Evolutionary conservation across 202 grass and related monocot species (phyloP).

Genomic region (Schoenoplectus triqueter): DNA sequence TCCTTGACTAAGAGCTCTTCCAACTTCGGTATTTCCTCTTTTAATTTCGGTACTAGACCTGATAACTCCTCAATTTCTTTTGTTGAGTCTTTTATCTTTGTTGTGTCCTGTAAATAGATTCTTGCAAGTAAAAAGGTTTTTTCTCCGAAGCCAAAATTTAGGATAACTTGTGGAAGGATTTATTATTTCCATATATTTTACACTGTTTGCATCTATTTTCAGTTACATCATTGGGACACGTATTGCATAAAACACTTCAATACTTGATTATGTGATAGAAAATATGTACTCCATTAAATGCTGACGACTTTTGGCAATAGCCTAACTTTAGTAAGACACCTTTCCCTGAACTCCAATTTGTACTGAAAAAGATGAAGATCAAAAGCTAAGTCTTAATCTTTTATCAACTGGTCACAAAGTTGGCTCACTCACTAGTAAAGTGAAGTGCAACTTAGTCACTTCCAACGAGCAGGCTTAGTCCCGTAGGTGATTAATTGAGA

Average conservation of each 20-base stretch:
- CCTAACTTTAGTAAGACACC: not conserved
- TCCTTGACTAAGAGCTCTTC: slow-evolving; percentile 72
- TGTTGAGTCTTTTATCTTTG: slow-evolving; percentile 63
- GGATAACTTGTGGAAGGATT: not conserved
- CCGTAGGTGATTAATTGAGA: not conserved
- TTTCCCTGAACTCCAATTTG: not conserved
- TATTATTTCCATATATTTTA: not conserved
- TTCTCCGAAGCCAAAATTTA: not conserved
- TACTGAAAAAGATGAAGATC: not conserved
- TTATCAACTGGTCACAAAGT: not conserved
- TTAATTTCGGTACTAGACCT: slow-evolving; percentile 74
- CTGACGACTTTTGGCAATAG: not conserved
- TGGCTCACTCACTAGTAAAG: not conserved
- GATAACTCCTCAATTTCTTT: slow-evolving; percentile 75
- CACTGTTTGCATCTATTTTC: not conserved
- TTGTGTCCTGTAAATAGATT: slow-evolving; percentile 56
- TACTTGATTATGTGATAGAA: slow-evolving; percentile 10
- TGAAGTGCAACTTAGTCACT: not conserved
- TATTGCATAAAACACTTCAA: not conserved
- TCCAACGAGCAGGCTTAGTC: not conserved
- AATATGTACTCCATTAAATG: not conserved
- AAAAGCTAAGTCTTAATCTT: not conserved
- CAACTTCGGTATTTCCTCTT: slow-evolving; percentile 76
- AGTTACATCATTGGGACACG: not conserved
- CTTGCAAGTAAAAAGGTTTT: slow-evolving; percentile 21